Base-by-base conservation (phyloP, 345 rosid genomes). In the Populus davidiana region DNA sequence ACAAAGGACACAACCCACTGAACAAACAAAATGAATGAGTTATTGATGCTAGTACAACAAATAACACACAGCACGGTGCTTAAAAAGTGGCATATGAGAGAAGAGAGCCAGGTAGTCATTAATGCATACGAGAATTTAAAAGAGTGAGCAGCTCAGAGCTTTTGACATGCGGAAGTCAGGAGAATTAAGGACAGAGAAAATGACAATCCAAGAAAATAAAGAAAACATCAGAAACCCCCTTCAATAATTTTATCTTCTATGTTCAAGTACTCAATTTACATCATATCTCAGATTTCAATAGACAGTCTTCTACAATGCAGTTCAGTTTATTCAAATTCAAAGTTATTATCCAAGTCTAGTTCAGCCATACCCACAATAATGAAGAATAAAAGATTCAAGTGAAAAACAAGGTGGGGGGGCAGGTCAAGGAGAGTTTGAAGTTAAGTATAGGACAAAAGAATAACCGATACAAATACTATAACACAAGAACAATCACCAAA, bases 1-100 rank as follows among this genome's bases (percentile, higher is more conserved):
- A 91, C 86, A 73, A 94, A 85, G 83, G 97, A 91, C 29, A 69
- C 70, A 7, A 92, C 72, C 94, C 98, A 90, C 99, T 96, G 95
- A 81, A 85, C 81, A 27, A 47, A 64, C 71, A 75, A 68, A 78
- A n/a, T 8, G 47, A 36, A 78, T 49, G 50, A 31, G 59, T n/a
- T 18, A n/a, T 43, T 63, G 61, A 62, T 50, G 64, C 76, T 52
- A 77, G 33, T 33, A 41, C 67, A 78, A 49, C 5, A 68, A 73
- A 72, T 5, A 23, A 33, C 23, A 74, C 52, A 67, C 50, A 64
- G 62, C 33, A 77, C 23, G 59, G 61, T 62, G 67, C n/a, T 75
- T 56, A 50, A 64, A 39, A 67, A 36, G 52, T 73, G 43, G 75
- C 2, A n/a, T 21, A 23, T 56, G 5, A n/a, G 11, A 56, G n/a